These are phyloP conservation scores for Penicillium aurantiogriseum DNA, from an alignment of 2,329 filamentous ascomycete species.

Conservation along the genomic window DNA sequence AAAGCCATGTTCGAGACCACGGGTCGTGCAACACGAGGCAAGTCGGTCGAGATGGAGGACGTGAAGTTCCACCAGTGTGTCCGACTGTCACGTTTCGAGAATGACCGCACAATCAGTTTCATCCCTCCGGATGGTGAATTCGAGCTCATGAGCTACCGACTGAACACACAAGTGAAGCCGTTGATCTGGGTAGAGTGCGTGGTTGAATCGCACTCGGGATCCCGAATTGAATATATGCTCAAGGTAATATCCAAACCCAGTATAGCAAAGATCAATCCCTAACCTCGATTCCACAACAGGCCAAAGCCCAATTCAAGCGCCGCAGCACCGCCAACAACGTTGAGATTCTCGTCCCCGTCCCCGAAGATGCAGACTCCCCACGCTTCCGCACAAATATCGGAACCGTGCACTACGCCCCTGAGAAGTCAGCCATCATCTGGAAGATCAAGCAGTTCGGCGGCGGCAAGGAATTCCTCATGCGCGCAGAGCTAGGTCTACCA, in stretches of 20 bases:
- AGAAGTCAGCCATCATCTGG: slow-evolving; percentile 97
- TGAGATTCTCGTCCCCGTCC: slow-evolving; percentile 94
- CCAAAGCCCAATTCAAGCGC: slow-evolving; percentile 95
- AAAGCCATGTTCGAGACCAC: slow-evolving; percentile 99
- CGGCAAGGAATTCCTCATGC: slow-evolving; percentile 98
- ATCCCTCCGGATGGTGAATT: slow-evolving; percentile 98
- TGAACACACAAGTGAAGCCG: slow-evolving; percentile 98
- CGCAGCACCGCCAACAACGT: slow-evolving; percentile 98
- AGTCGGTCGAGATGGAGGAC: slow-evolving; percentile 99
- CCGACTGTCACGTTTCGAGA: slow-evolving; percentile 91
- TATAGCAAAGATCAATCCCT: background rate
- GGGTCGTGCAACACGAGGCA: slow-evolving; percentile 86
- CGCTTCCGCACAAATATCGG: slow-evolving; percentile 97
- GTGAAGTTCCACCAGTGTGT: slow-evolving; percentile 99
- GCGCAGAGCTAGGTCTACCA: slow-evolving; percentile 88
- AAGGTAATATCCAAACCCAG: slow-evolving; percentile 55
- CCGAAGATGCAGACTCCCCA: slow-evolving; percentile 93
- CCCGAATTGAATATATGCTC: slow-evolving; percentile 97
- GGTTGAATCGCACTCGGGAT: slow-evolving; percentile 92
- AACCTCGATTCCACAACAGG: slow-evolving; percentile 44
- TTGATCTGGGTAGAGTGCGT: slow-evolving; percentile 98
- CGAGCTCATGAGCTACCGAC: slow-evolving; percentile 97
- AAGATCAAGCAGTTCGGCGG: slow-evolving; percentile 99
- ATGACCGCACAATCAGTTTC: slow-evolving; percentile 97
- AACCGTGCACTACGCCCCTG: slow-evolving; percentile 93